A percentile compares a stretch with the other conserved stretches of the same genome.
Conservation (phyloP, 2,329 filamentous ascomycete genomes). For the Pseudohalonectria lignicola region DNA sequence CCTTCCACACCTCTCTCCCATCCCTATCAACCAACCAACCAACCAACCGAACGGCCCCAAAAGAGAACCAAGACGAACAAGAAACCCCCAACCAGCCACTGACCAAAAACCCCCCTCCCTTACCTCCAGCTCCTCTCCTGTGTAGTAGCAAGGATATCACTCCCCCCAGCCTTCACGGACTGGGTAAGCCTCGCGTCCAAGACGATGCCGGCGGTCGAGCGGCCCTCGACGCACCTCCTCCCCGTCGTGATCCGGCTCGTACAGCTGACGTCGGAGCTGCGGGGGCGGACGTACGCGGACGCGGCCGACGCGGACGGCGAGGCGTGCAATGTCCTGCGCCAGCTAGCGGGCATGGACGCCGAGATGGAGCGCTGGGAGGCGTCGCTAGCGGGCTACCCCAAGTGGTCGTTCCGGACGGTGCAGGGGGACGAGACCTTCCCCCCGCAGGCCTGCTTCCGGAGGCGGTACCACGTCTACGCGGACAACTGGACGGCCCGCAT, state of each 20-base stretch:
- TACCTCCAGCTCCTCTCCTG: constrained; percentile 32
- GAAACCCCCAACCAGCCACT: too few species aligned
- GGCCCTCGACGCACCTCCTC: constrained; percentile 27
- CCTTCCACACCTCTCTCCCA: too few species aligned
- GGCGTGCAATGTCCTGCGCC: constrained; percentile 22
- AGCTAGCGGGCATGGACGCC: constrained; percentile 27
- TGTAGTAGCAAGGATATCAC: constrained; percentile 23
- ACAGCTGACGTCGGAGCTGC: constrained; percentile 23
- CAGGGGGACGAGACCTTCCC: constrained; percentile 22
- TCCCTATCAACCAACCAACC: neutral
- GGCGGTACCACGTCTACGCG: constrained; percentile 42
- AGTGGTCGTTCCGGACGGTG: constrained; percentile 25
- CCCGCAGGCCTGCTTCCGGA: constrained; percentile 33
- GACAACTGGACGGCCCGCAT: constrained; percentile 41
- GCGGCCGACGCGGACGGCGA: constrained; percentile 9
- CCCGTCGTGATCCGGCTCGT: constrained; percentile 27
- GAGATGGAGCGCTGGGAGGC: constrained; percentile 27
- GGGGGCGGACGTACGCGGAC: constrained; percentile 23
- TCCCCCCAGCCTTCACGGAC: constrained; percentile 31
- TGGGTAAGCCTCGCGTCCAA: constrained; percentile 26
- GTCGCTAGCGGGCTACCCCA: constrained; percentile 15
- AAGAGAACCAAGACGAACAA: too few species aligned
- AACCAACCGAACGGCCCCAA: too few species aligned
- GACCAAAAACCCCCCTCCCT: too few species aligned
- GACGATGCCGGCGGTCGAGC: constrained; percentile 22